Evolutionary conservation across 352 stramenopile genomes (phyloP), one percentile per base, ranked within the genome.

Genomic region (Peronosclerospora sorghi): DNA sequence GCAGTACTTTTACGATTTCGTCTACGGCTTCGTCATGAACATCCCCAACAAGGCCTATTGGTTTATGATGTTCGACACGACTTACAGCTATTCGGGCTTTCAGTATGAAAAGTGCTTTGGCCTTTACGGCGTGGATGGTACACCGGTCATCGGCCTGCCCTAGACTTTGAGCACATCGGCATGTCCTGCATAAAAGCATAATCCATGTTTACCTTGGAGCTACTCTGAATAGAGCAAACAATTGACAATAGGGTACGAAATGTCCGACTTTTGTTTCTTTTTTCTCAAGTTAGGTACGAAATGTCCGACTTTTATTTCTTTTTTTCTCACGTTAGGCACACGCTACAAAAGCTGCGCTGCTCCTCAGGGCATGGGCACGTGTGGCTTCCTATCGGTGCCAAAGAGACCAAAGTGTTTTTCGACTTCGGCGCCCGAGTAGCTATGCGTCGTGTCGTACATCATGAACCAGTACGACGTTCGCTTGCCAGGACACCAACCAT

Each of bases 31-130:
- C n/a, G n/a, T n/a, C n/a, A n/a, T n/a, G n/a, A n/a, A n/a, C 44
- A 45, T 23, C 1, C n/a, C 1, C 0, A 38, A 43, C 15, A 45
- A 56, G 32, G 53, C 59, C 28, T 79, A 66, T 61, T 79, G 54
- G 49, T 79, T 73, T 55, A 75, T 79, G 67, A 68, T 74, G 65
- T 81, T 73, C 60, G 65, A 81, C 50, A 66, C 55, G 35, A 73
- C 45, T 8, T 35, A 55, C 35, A 65, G 59, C 42, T 73, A 81
- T 57, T 55, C 50, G 3, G 57, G 62, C 10, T 35, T 32, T 0
- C 46, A 75, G 24, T 75, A 67, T 51, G 71, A 81, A 48, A 79
- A 60, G 48, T 58, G 64, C 54, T 81, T 81, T 41, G 71, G 71
- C 34, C 55, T 83, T 21, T 68, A 55, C 18, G 20, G 18, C 21